Evolutionary conservation across 2,329 filamentous ascomycete species (phyloP), one percentile per base, ranked within the genome.

Genomic region (Calonectria pseudoturangicola): DNA sequence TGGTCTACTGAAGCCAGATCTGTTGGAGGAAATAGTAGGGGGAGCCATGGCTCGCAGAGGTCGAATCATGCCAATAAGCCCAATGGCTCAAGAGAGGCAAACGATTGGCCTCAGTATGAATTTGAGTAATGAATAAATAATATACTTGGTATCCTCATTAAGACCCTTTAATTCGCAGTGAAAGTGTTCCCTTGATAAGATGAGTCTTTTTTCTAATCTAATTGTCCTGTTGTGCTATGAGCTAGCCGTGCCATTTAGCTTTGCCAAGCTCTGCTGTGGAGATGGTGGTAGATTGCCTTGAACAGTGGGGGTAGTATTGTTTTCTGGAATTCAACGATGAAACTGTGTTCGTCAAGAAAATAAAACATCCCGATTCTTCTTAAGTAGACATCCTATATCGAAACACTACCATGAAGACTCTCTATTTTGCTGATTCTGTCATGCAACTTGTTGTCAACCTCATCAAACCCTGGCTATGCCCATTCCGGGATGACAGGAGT

Each of bases 1-100:
- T 60, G 54, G 54, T 41, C 54, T 27, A 60, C 54, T 1, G 54
- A 60, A 5, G 21, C 54, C 6, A 60, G 36, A 41, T 60, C 54
- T 2, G 25, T 60, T 41, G 54, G 54, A 1, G 54, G 21, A n/a
- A 58, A 58, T 4, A 60, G 54, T 4, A 60, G 39, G 13, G 54
- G 54, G 5, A 60, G 54, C 21, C 30, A 39, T 25, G 30, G 13
- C 21, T 41, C 18, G n/a, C 30, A 43, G 21, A 16, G 39, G 30
- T 10, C 21, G 7, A 41, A 16, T 12, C 54, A 13, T 58, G n/a
- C 33, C n/a, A 60, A 13, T 15, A 60, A 36, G n/a, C 36, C 10
- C 3, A 39, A 60, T 7, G 21, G 21, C 9, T 60, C n/a, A 6
- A 60, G 15, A 9, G 54, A 13, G 33, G 10, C 27, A 0, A 39